Conservation (phyloP, 345 rosid species). For the Rhizophora mangle region DNA sequence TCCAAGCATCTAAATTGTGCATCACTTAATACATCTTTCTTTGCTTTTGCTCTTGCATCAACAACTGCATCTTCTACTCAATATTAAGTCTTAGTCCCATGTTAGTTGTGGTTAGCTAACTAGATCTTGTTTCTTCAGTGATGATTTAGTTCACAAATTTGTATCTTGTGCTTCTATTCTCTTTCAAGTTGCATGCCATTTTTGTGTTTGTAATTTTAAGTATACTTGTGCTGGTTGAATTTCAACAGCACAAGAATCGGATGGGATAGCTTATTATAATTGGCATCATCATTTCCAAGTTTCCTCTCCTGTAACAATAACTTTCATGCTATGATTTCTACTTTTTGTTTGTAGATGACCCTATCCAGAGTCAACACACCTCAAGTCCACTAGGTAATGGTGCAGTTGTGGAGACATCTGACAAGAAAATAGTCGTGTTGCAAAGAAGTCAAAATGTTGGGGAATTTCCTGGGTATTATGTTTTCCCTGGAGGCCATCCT, state of each 20-base stretch:
- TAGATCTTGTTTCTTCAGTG: not conserved
- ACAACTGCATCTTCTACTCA: no score
- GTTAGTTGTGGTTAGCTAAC: no score
- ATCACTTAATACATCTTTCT: not conserved
- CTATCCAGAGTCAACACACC: slow-evolving; percentile 58
- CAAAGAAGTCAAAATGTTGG: slow-evolving; percentile 85
- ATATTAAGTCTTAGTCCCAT: no score
- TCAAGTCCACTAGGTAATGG: slow-evolving; percentile 87
- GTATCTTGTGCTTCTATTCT: slow-evolving; percentile 4
- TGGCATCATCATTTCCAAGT: no score
- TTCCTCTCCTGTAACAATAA: not conserved
- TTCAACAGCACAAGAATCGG: no score
- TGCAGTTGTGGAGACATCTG: slow-evolving; percentile 69
- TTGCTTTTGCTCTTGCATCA: not conserved
- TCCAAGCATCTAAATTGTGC: not conserved
- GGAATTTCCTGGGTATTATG: slow-evolving; percentile 88
- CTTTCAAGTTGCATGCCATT: not conserved
- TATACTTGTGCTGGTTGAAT: no score
- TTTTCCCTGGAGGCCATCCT: slow-evolving; percentile 94
- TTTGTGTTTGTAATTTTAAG: not conserved
- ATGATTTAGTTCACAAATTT: not conserved
- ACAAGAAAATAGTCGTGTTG: slow-evolving; percentile 62
- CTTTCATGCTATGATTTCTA: slow-evolving; percentile 1
- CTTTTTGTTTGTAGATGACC: slow-evolving; percentile 48
- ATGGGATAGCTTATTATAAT: no score